Percentiles rank a stretch among this genome's conserved stretches.
These are phyloP conservation scores for Clohesyomyces aquaticus DNA, from an alignment of 495 filamentous ascomycete genomes.

Conservation along the genomic window DNA sequence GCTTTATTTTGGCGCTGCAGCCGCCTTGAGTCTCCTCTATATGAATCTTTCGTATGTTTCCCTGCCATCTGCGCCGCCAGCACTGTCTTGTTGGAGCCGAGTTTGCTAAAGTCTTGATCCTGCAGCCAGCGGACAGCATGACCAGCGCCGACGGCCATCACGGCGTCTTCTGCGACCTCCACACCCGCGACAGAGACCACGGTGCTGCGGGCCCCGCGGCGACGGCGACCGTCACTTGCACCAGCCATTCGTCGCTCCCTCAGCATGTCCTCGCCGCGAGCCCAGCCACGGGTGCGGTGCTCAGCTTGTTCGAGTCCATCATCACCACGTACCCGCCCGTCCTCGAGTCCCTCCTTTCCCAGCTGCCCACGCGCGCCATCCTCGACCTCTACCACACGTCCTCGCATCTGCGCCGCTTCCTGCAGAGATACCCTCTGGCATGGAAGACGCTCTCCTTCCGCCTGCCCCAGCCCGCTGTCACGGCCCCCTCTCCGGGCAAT, in stretches of 20 bases:
- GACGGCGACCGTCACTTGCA: neutral
- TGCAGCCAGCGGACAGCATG: slow-evolving; percentile 38
- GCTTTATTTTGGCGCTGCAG: slow-evolving; percentile 29
- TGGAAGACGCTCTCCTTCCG: slow-evolving; percentile 66
- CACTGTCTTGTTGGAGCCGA: slow-evolving; percentile 36
- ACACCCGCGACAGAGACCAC: slow-evolving; percentile 17
- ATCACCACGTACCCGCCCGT: slow-evolving; percentile 60
- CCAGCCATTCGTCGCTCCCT: too few species aligned
- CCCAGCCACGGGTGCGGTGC: slow-evolving; percentile 4
- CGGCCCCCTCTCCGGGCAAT: slow-evolving; percentile 37
- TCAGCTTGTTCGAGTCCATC: slow-evolving; percentile 54
- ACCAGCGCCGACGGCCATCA: slow-evolving; percentile 12
- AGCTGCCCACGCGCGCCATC: slow-evolving; percentile 60
- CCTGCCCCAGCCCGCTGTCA: slow-evolving; percentile 49
- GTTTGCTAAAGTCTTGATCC: slow-evolving; percentile 34
- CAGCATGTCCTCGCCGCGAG: slow-evolving; percentile 2
- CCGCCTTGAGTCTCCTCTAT: slow-evolving; percentile 30
- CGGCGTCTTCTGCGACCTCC: slow-evolving; percentile 29
- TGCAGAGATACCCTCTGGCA: slow-evolving; percentile 62
- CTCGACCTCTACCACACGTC: slow-evolving; percentile 63
- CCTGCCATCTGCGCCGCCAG: slow-evolving; percentile 38
- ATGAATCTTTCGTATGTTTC: slow-evolving; percentile 39
- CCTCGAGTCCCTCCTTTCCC: slow-evolving; percentile 61
- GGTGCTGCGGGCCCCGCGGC: slow-evolving; percentile 11
- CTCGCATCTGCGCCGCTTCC: slow-evolving; percentile 57